phyloP scores from a whole-genome alignment of 2,329 filamentous ascomycete genomes.

The Microcyclospora tardicrescens region DNA sequence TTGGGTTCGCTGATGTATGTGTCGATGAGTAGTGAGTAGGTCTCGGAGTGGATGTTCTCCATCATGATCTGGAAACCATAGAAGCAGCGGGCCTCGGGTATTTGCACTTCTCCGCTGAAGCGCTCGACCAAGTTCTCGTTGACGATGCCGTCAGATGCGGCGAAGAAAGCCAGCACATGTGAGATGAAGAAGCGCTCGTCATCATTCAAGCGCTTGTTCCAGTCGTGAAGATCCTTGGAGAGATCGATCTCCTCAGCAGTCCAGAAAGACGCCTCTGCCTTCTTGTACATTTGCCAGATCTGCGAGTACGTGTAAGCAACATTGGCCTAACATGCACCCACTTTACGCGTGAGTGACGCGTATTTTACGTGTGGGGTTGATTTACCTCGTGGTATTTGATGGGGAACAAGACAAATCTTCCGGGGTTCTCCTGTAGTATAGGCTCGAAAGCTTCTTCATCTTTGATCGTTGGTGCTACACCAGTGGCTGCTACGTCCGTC shows the following conservation, averaged over 20 bases:
- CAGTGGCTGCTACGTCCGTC: slow-evolving; percentile 22
- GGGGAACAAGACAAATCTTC: slow-evolving; percentile 94
- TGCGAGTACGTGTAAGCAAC: slow-evolving; percentile 28
- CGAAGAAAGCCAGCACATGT: slow-evolving; percentile 97
- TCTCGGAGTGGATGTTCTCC: slow-evolving; percentile 99
- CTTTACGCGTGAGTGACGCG: slow-evolving; percentile 45
- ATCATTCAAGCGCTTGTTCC: slow-evolving; percentile 94
- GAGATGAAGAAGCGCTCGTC: slow-evolving; percentile 98
- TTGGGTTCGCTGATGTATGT: slow-evolving; percentile 98
- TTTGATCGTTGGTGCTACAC: slow-evolving; percentile 41
- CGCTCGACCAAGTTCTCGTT: slow-evolving; percentile 98
- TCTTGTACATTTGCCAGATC: slow-evolving; percentile 99
- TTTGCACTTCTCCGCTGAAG: slow-evolving; percentile 92
- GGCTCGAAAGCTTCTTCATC: slow-evolving; percentile 72
- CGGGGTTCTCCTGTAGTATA: slow-evolving; percentile 84
- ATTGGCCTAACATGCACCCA: slow-evolving; percentile 1
- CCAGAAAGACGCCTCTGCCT: slow-evolving; percentile 99
- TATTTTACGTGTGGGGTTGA: slow-evolving; percentile 33
- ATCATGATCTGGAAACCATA: slow-evolving; percentile 99
- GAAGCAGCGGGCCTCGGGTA: slow-evolving; percentile 97
- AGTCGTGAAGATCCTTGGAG: slow-evolving; percentile 97
- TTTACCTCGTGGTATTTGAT: slow-evolving; percentile 99
- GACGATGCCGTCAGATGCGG: slow-evolving; percentile 96
- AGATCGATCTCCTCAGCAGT: slow-evolving; percentile 98
- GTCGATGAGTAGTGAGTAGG: slow-evolving; percentile 96